A percentile compares a stretch with the other conserved stretches of the same genome.
Conservation (phyloP, 257 asterid species). For the Solanum commersonii region DNA sequence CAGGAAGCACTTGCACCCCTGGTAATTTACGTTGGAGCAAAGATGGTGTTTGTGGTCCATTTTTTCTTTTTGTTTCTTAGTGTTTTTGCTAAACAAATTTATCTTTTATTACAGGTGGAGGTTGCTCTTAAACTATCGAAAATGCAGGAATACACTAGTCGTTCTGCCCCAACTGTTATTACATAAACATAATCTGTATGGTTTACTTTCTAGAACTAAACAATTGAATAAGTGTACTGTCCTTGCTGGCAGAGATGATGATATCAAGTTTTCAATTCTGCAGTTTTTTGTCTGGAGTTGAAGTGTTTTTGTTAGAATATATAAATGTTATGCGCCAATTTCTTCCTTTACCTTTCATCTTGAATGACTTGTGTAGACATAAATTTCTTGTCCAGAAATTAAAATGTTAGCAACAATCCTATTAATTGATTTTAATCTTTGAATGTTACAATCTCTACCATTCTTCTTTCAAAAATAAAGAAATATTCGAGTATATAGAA, state of each 20-base stretch:
- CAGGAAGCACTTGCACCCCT: conserved; percentile 85
- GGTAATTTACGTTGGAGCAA: conserved; percentile 21
- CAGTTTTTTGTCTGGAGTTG: neutral
- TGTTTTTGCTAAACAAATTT: neutral
- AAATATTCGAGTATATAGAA: neutral
- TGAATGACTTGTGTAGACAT: neutral
- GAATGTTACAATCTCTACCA: neutral
- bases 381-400: neutral
- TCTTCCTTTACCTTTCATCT: neutral
- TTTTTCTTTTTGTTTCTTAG: neutral
- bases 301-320: neutral
- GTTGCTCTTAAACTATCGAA: conserved; percentile 91
- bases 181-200: conserved; percentile 28
- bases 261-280: neutral
- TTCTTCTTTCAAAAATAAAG: neutral
- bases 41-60: neutral
- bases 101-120: conserved; percentile 45
- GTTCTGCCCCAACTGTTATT: conserved; percentile 87
- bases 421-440: neutral
- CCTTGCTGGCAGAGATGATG: neutral
- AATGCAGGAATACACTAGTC: conserved; percentile 84
- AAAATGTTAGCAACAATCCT: neutral
- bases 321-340: neutral
- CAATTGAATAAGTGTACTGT: neutral
- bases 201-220: neutral